These are phyloP conservation scores for Chamaenerion angustifolium DNA, from an alignment of 345 rosid genomes.

Conservation along the genomic window DNA sequence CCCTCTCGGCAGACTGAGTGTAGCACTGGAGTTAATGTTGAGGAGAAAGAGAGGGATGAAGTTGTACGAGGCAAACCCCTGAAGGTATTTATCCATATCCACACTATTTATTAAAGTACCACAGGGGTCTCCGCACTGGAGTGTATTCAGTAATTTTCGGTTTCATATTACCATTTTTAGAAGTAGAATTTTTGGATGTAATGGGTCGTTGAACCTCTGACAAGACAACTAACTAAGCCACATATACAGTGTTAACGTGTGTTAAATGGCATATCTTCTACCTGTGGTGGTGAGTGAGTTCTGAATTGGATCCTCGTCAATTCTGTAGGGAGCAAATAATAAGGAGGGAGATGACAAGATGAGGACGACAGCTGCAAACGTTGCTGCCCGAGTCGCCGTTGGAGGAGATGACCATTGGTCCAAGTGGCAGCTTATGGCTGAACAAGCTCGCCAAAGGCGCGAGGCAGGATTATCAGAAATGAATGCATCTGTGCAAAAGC, in stretches of 20 bases:
- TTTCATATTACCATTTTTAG: no score
- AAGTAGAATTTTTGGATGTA: no score
- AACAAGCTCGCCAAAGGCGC: constrained; percentile 81
- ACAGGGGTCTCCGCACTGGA: no score
- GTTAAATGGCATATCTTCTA: no score
- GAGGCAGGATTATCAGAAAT: constrained; percentile 20
- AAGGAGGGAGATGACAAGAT: constrained; percentile 96
- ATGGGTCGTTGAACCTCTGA: no score
- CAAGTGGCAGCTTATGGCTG: constrained; percentile 98
- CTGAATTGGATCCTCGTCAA: no score
- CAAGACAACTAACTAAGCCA: no score
- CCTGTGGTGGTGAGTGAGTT: no score
- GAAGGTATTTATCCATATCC: constrained; percentile 30
- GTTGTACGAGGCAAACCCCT: constrained; percentile 31
- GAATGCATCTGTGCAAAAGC: no score
- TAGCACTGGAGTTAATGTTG: constrained; percentile 51
- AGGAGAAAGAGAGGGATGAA: constrained; percentile 67
- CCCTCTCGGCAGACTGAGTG: constrained; percentile 54
- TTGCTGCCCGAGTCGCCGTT: constrained; percentile 94
- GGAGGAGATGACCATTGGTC: constrained; percentile 88
- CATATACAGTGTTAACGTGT: no score
- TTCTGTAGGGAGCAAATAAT: constrained; percentile 26
- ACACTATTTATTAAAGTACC: no score
- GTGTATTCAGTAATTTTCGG: no score
- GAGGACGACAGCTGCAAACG: constrained; percentile 97